Evolutionary conservation across 495 filamentous ascomycete species (phyloP), one percentile per base, ranked within the genome.

Genomic region (Staphylotrichum tortipilum): DNA sequence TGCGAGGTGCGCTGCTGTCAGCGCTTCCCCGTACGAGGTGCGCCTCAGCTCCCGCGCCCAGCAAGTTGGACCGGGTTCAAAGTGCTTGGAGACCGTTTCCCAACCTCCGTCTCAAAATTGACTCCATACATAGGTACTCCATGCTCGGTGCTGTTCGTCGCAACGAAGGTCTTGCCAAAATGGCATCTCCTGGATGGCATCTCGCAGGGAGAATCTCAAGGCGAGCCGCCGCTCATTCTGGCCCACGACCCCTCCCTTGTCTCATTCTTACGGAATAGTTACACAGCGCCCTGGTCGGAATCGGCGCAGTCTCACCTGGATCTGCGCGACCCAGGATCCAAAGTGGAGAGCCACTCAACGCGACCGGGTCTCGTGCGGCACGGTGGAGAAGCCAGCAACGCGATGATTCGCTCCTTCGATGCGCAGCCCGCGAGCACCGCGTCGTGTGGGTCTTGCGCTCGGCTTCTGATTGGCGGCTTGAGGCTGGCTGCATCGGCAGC

Each of bases 291-390:
- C 34, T 24, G 15, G 30, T 19, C 45, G 31, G 23, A 9, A 33
- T 14, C 10, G n/a, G 4, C 21, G 24, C 34, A 34, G 38, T 43
- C 29, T 50, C 38, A 23, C 28, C 33, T 38, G n/a, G 47, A 50
- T 42, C 47, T 50, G 39, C 47, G 17, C 38, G 11, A 8, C 28
- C 17, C 21, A n/a, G 22, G 6, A 15, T 15, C 1, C 30, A 37
- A 17, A 30, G 39, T 44, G 40, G 48, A n/a, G n/a, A 38, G 12
- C 48, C 49, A 38, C 30, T 50, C 31, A 37, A 44, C 48, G 33
- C 40, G 48, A 37, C 40, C 39, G 26, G 22, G 38, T 19, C 38
- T 22, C 39, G 28, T 43, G 47, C 47, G 19, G 47, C 37, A 26
- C 10, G 19, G 29, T 35, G 37, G 47, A 15, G 33, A 6, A 23